Conservation (phyloP, 225 moss, liverwort and hornwort species). For the Straminergon stramineum region DNA sequence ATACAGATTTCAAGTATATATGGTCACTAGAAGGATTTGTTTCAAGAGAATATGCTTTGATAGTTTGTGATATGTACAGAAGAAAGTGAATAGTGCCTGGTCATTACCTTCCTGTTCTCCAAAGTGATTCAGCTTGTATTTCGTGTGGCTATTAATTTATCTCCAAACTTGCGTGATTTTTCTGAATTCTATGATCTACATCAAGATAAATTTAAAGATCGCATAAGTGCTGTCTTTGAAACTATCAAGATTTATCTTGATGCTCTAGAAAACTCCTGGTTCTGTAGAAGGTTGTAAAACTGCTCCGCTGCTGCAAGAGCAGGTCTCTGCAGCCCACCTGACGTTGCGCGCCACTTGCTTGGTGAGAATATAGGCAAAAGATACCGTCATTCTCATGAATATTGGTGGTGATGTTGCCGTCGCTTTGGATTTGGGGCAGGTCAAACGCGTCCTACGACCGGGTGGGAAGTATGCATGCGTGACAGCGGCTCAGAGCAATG, state of each 20-base stretch:
- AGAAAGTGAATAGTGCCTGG: background rate
- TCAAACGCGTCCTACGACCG: slow-evolving; percentile 65
- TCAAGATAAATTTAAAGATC: background rate
- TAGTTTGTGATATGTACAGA: background rate
- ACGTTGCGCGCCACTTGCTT: background rate
- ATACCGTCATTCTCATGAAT: background rate
- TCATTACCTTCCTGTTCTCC: background rate
- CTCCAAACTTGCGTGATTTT: background rate
- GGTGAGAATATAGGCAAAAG: background rate
- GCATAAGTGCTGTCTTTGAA: background rate
- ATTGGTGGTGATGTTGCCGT: background rate
- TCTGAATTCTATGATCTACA: background rate
- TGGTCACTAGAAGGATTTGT: background rate
- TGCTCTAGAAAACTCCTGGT: background rate
- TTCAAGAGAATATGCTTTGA: background rate
- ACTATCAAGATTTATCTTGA: background rate
- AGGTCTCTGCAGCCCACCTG: background rate
- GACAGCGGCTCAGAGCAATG: slow-evolving; percentile 60
- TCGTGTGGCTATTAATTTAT: background rate
- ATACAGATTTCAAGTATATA: background rate
- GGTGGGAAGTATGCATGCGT: slow-evolving; percentile 74
- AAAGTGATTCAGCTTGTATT: background rate
- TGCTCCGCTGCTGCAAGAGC: background rate
- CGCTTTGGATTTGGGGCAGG: slow-evolving; percentile 22
- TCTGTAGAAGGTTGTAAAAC: background rate